Percentiles rank a stretch among this genome's conserved stretches.
Conservation (phyloP, 2,329 filamentous ascomycete genomes). For the Ascochyta viciae-villosae region DNA sequence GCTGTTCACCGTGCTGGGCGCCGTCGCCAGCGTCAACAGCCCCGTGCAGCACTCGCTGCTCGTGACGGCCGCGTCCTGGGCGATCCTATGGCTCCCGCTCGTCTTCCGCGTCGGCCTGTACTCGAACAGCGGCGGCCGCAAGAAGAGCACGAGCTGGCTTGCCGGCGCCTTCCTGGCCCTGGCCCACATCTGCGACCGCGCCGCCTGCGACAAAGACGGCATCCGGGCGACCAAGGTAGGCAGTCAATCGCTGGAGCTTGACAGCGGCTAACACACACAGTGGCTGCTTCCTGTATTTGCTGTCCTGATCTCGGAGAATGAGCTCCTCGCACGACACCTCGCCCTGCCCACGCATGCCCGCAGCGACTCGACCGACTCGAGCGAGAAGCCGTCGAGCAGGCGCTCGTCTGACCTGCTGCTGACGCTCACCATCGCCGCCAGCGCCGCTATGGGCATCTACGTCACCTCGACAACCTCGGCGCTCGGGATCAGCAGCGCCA, state of each 20-base stretch:
- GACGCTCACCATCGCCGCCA: conserved; percentile 46
- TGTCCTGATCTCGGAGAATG: conserved; percentile 39
- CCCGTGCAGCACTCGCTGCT: conserved; percentile 52
- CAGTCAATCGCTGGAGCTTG: neutral
- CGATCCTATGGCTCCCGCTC: conserved; percentile 47
- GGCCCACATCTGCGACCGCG: conserved; percentile 53
- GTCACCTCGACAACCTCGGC: conserved; percentile 45
- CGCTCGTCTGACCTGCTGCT: conserved; percentile 42
- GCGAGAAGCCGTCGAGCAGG: conserved; percentile 24
- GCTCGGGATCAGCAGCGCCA: conserved; percentile 52
- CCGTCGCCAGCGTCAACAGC: conserved; percentile 44
- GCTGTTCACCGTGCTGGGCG: conserved; percentile 45
- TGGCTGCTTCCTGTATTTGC: conserved; percentile 45
- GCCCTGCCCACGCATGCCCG: conserved; percentile 32
- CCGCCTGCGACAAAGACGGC: conserved; percentile 52
- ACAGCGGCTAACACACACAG: conserved; percentile 25
- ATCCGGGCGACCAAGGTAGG: conserved; percentile 57
- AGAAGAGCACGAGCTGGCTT: conserved; percentile 46
- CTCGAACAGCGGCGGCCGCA: conserved; percentile 33
- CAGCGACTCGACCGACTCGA: conserved; percentile 29
- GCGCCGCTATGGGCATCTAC: conserved; percentile 45
- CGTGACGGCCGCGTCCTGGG: conserved; percentile 53
- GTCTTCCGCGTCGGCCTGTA: conserved; percentile 43
- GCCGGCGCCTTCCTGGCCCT: conserved; percentile 53
- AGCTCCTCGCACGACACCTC: conserved; percentile 32